Evolutionary conservation across 345 rosid species (phyloP), one percentile per base, ranked within the genome.

Genomic region (Eucalyptus leucophloia): DNA sequence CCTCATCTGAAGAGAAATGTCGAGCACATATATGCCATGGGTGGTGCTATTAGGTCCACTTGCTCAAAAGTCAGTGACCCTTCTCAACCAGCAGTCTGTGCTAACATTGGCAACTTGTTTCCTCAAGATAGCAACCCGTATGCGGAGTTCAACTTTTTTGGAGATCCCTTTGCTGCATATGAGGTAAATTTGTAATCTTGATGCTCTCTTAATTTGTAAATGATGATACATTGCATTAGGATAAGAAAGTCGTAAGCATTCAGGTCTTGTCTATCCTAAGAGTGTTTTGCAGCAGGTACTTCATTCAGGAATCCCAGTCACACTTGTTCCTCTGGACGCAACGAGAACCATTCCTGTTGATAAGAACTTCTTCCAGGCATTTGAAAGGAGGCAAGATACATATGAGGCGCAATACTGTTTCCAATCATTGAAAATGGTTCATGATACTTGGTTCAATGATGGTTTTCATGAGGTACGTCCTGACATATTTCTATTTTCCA

Each of bases 81-180:
- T 3, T 9, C 88, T 69, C 87, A 8, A 69, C 96, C 87, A 94
- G 96, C 94, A 90, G 89, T 88, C 93, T 97, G 98, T 49, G 96
- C 96, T 77, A 92, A 93, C 92, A 93, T 34, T 44, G 99, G 99
- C 7, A 96, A 97, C 92, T 86, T 97, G 92, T 95, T 91, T 91
- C 93, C 99, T 92, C 96, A 92, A 86, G 90, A 91, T n/a, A 95
- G 94, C 58, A 97, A 96, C 91, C 99, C 99, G 51, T 97, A 94
- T 65, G 99, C 97, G 2, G 99, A 97, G 93, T 97, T 96, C 92
- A 97, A 97, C 91, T 92, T 96, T 58, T 97, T 96, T 77, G 95
- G 87, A 53, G 99, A 97, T 89, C 99, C 99, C 87, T 96, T 97
- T 87, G 97, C 99, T 81, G 95, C 99, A 47, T 96, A 96, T 89